Percentiles rank a stretch among this genome's conserved stretches.
These are phyloP conservation scores for Fusarium protoensiforme DNA, from an alignment of 2,329 filamentous ascomycete species.

Conservation along the genomic window DNA sequence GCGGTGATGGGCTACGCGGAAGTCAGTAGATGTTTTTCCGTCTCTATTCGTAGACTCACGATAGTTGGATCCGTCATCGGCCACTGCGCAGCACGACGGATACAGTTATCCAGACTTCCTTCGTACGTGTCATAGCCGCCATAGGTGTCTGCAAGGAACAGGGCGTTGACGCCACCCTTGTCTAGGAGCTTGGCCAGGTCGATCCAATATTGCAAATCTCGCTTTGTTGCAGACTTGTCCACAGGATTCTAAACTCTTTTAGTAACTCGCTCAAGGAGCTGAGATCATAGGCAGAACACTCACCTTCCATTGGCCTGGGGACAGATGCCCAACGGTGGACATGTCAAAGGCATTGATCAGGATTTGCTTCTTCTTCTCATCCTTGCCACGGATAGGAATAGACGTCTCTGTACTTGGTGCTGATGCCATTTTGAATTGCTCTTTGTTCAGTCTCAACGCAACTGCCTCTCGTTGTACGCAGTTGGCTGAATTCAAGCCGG, in stretches of 20 bases:
- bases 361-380: conserved; percentile 50
- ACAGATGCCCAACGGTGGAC: conserved; percentile 72
- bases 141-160: conserved; percentile 75
- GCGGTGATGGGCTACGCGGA: conserved; percentile 65
- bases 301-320: conserved; percentile 75
- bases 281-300: neutral
- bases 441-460: neutral
- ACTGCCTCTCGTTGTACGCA: neutral
- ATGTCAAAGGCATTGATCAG: conserved; percentile 75
- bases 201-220: conserved; percentile 71
- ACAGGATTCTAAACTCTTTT: conserved; percentile 60
- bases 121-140: conserved; percentile 73
- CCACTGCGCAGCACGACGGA: conserved; percentile 72
- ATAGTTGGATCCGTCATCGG: conserved; percentile 73
- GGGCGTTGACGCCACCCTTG: conserved; percentile 69
- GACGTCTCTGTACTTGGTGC: neutral
- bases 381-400: neutral
- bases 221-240: conserved; percentile 70
- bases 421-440: neutral
- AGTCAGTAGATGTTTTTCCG: neutral
- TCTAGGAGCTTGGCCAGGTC: conserved; percentile 72
- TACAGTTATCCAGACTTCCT: conserved; percentile 68
- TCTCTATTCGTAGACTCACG: conserved; percentile 50
- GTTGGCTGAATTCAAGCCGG: neutral
- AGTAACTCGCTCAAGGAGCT: neutral